Percentiles rank a stretch among this genome's conserved stretches.
phyloP scores from a whole-genome alignment of 768 basidiomycete genomes.

The Daedaleopsis nitida region DNA sequence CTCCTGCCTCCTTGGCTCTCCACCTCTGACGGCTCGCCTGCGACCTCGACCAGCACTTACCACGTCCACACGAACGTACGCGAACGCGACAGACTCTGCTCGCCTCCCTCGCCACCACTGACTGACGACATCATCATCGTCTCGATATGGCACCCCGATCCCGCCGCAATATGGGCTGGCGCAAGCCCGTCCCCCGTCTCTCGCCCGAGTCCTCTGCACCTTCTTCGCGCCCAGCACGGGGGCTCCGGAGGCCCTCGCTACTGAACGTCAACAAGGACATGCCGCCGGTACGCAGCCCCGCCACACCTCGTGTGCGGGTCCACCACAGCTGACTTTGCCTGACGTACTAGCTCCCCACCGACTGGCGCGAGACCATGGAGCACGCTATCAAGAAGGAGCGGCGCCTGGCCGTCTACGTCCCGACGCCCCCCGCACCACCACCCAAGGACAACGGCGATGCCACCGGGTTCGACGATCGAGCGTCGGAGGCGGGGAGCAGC shows the following conservation, averaged over 20 bases:
- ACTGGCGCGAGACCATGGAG: conserved; percentile 29
- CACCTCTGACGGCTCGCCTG: neutral
- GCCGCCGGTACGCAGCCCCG: conserved; percentile 27
- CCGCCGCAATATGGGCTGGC: conserved; percentile 52
- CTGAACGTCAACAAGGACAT: conserved; percentile 26
- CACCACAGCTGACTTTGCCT: conserved; percentile 12
- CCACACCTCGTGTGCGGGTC: conserved; percentile 2
- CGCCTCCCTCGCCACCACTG: neutral
- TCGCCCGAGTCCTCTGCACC: conserved; percentile 61
- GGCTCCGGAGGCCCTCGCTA: conserved; percentile 15
- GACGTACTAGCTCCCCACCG: conserved; percentile 26
- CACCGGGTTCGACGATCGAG: too few species aligned
- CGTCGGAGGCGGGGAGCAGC: neutral
- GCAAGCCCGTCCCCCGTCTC: conserved; percentile 71
- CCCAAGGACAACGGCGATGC: conserved; percentile 8
- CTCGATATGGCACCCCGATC: conserved; percentile 9
- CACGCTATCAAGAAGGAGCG: conserved; percentile 12
- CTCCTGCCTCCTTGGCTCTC: neutral
- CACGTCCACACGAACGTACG: too few species aligned
- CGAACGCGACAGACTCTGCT: too few species aligned
- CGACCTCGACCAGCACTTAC: neutral
- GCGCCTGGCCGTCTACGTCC: conserved; percentile 19
- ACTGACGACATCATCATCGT: neutral
- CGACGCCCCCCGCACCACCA: conserved; percentile 8
- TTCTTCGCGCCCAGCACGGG: conserved; percentile 20